Evolutionary conservation across 257 asterid genomes (phyloP), one percentile per base, ranked within the genome.

Genomic region (Penstemon eatonii): DNA sequence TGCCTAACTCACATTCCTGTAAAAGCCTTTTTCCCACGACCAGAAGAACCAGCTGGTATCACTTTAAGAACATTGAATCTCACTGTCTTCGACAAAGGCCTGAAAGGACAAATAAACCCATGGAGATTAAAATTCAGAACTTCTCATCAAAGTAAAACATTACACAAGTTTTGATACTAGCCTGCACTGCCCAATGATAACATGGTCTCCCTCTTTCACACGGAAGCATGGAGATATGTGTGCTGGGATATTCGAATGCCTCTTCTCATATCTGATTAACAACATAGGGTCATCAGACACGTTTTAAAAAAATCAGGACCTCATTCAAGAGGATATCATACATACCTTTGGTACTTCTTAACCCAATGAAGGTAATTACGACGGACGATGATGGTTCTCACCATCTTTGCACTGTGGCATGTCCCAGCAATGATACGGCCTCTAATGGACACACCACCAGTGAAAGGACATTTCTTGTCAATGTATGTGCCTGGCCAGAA

Each of bases 361-460:
- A 81, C 78, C 73, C 75, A 81, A 43, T 74, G 85, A 47, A 81
- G 76, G 73, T 81, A 81, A 52, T 77, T 75, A 4, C 82, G 67
- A 15, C 85, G 71, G 42, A 81, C 82, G 63, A 80, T 80, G 54
- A 80, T 80, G 5, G 85, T 74, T 44, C 85, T 77, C 43, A 73
- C 66, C 85, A 80, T 80, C 80, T 80, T 80, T 10, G 85, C 80
- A 71, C 82, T 77, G 66, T 77, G 80, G 67, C 80, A 80, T 12
- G 83, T 79, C n/a, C 83, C 83, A 61, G 80, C 74, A 56, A 79
- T 53, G 43, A 72, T 76, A 56, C 81, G 80, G 3, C 76, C 76
- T 66, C 76, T 63, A 39, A 75, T 65, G 54, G 79, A 80, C 42
- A 73, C 81, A 76, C 54, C 56, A 0, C 78, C 79, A 18, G 74